phyloP scores from a whole-genome alignment of 2,329 filamentous ascomycete species.

The Coniochaeta ligniaria region DNA sequence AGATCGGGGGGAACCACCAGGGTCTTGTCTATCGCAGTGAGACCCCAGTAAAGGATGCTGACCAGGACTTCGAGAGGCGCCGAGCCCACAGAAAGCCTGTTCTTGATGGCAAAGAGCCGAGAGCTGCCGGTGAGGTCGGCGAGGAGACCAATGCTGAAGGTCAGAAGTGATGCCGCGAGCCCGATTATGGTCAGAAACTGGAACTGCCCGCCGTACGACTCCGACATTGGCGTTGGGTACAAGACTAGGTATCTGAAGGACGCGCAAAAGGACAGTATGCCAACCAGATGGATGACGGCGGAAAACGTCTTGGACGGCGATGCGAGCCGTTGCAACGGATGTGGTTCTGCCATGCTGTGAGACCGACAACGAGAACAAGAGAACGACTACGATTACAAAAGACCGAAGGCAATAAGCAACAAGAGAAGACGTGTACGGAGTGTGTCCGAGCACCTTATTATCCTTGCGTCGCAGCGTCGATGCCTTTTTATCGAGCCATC shows the following conservation, averaged over 20 bases:
- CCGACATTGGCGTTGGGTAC: constrained; percentile 45
- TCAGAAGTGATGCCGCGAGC: constrained; percentile 51
- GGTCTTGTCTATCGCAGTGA: constrained; percentile 47
- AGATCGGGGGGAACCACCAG: constrained; percentile 49
- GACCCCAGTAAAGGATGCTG: constrained; percentile 65
- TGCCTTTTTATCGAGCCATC: background rate
- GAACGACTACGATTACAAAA: background rate
- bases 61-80: constrained; percentile 67
- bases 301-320: constrained; percentile 61
- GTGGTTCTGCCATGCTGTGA: constrained; percentile 30
- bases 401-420: background rate
- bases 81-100: constrained; percentile 56
- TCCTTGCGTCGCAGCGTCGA: background rate
- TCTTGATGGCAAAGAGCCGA: constrained; percentile 59
- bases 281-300: constrained; percentile 50
- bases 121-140: constrained; percentile 56
- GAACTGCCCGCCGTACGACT: constrained; percentile 59
- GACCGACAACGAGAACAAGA: background rate
- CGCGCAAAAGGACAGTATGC: constrained; percentile 43
- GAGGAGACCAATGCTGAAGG: constrained; percentile 53
- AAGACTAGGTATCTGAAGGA: constrained; percentile 43
- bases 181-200: constrained; percentile 72
- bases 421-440: background rate
- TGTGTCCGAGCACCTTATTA: background rate
- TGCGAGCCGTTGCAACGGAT: constrained; percentile 58